Base-by-base conservation (phyloP, 768 basidiomycete genomes). In the Cubamyces lactineus region DNA sequence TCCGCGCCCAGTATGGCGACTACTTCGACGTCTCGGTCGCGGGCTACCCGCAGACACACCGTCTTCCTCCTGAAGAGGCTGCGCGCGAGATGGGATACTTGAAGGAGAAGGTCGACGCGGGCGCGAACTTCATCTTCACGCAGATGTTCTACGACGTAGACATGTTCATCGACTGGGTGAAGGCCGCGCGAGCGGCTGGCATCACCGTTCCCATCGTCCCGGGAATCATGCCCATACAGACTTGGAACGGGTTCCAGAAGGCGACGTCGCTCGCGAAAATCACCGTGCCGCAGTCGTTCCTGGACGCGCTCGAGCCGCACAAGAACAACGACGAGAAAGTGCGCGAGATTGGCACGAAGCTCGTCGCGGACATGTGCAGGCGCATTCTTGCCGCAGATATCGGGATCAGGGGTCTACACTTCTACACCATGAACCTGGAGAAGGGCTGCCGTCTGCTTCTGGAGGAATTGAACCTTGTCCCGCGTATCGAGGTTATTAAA, bases 111-210 rank as follows among this genome's bases (percentile, higher is more conserved):
- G 77, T 96, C 61, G 94, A 96, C 65, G 91, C 87, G 11, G 95
- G 96, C 41, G 91, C 88, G 63, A 82, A 86, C 72, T 92, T 96
- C 77, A 97, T 98, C 75, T 97, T 98, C 80, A 97, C 96, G 0
- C 96, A 98, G 75, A 94, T 98, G 93, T 98, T 98, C 79, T 97
- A 96, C 77, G 96, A 97, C 69, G 87, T 89, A 50, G 84, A 92
- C 38, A 72, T 98, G 68, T 98, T 99, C 78, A 86, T 97, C 70
- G 80, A 82, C 52, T 99, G 97, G 97, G 95, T 92, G 42, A 86
- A 86, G 63, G 79, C 84, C 46, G 86, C 94, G 34, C 86, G 94
- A 60, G 90, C 81, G 12, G 92, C 89, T 0, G 94, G 94, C 7
- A 94, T 96, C 72, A 91, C 87, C 1, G 80, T 95, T 28, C 95